These are phyloP conservation scores for Stygiomarasmius scandens DNA, from an alignment of 1,284 basidiomycete species.

Conservation along the genomic window DNA sequence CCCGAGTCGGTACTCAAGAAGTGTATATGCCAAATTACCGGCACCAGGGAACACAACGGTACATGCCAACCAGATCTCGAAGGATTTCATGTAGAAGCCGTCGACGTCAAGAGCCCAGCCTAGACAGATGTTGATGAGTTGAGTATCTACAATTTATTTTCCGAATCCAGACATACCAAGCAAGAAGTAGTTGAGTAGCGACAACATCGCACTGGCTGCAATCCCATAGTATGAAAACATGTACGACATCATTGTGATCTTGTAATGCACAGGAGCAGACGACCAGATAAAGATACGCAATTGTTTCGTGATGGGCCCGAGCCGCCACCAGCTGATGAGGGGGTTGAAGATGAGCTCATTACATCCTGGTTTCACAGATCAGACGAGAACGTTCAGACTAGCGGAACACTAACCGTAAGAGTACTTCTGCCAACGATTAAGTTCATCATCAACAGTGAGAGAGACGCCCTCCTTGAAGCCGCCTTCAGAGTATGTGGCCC, in stretches of 20 bases:
- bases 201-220: conserved; percentile 60
- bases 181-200: conserved; percentile 71
- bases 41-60: conserved; percentile 75
- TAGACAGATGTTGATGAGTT: background rate
- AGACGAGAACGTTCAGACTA: too few species aligned
- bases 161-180: conserved; percentile 41
- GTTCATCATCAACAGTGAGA: conserved; percentile 76
- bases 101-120: conserved; percentile 66
- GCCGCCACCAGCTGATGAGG: conserved; percentile 67
- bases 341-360: conserved; percentile 82
- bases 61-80: conserved; percentile 79
- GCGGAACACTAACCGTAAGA: conserved; percentile 62
- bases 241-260: conserved; percentile 64
- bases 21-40: conserved; percentile 71
- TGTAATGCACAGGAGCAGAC: conserved; percentile 78
- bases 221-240: conserved; percentile 75
- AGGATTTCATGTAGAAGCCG: conserved; percentile 70
- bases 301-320: conserved; percentile 79
- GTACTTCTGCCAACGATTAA: conserved; percentile 88
- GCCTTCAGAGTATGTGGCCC: conserved; percentile 81
- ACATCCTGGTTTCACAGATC: conserved; percentile 52
- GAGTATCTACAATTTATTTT: background rate
- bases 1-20: conserved; percentile 79
- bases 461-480: conserved; percentile 89
- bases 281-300: conserved; percentile 81